Base-by-base conservation (phyloP, 305 asterid species). In the Fraxinus floribunda region DNA sequence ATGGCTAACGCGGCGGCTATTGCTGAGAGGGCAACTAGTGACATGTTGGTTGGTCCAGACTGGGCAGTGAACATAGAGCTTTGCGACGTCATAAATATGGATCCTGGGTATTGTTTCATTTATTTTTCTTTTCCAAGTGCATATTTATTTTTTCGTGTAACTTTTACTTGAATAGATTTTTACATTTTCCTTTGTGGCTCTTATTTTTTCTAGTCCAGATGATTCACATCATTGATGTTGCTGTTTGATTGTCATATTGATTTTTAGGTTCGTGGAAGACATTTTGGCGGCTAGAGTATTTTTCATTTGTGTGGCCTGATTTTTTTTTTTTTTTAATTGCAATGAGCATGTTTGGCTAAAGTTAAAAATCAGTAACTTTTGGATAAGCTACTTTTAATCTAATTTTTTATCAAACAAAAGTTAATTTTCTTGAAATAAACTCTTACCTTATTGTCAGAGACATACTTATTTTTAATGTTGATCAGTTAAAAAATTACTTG, bases 1-100 rank as follows among this genome's bases (percentile, higher is more conserved):
- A 95, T 95, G 99, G 96, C 94, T 38, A 94, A 89, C 83, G 98
- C 95, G 22, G 98, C 91, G 41, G 92, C 93, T 66, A 84, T 94
- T 91, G 97, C 98, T 80, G 99, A 94, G 88, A 93, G 99, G 88
- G 99, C 99, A 41, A 96, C 98, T 2, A 94, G 95, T 88, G 98
- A 96, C 82, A 77, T 88, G 91, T 88, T 96, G 92, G 88, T 87
- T 88, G 99, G 98, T 83, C 98, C 99, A 49, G 99, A 96, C 87
- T 96, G 99, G 99, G 98, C 98, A 49, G 90, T 94, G 52, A 96
- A 96, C 86, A 88, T 96, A 15, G 99, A 96, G 92, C 93, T 96
- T 36, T 96, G 99, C 57, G 99, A 96, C 86, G 83, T 93, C 49
- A 89, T 94, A 60, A 96, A 94, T 85, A 84, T 85, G 86, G 91